A percentile compares a stretch with the other conserved stretches of the same genome.
phyloP scores from a whole-genome alignment of 2,329 filamentous ascomycete genomes.

The Thyridium curvatum region DNA sequence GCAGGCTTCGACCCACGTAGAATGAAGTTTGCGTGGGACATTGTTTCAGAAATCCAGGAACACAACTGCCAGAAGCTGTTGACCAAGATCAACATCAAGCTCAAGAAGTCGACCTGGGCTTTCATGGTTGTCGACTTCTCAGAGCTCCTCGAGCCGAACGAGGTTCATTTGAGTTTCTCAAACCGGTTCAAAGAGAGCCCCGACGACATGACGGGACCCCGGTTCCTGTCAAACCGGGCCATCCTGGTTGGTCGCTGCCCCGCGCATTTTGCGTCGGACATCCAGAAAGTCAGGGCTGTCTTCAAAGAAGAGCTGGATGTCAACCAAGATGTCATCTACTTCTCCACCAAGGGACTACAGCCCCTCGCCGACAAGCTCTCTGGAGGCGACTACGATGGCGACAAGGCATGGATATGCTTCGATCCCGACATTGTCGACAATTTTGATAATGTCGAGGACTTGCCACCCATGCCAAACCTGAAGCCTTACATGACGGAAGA shows the following conservation, averaged over 20 bases:
- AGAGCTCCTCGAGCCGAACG: slow-evolving; percentile 52
- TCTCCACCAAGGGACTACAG: slow-evolving; percentile 54
- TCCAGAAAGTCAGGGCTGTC: slow-evolving; percentile 60
- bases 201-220: slow-evolving; percentile 42
- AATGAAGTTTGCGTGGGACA: slow-evolving; percentile 40
- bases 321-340: slow-evolving; percentile 75
- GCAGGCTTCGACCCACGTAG: slow-evolving; percentile 51
- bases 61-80: slow-evolving; percentile 47
- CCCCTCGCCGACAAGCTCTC: slow-evolving; percentile 66
- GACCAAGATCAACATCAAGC: slow-evolving; percentile 51
- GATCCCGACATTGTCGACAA: slow-evolving; percentile 57
- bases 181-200: slow-evolving; percentile 50
- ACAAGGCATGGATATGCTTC: slow-evolving; percentile 74
- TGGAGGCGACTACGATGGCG: slow-evolving; percentile 78
- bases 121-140: slow-evolving; percentile 65
- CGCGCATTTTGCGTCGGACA: slow-evolving; percentile 63
- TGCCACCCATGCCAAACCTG: slow-evolving; percentile 38
- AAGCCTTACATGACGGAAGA: slow-evolving; percentile 45
- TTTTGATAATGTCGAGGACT: slow-evolving; percentile 53
- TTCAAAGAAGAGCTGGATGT: slow-evolving; percentile 55
- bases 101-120: slow-evolving; percentile 55
- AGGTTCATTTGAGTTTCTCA: slow-evolving; percentile 65
- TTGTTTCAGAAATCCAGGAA: slow-evolving; percentile 39
- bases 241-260: slow-evolving; percentile 65
- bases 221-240: slow-evolving; percentile 48